Evolutionary conservation across 306 rosid species (phyloP).

Genomic region (Quercus berberidifolia): DNA sequence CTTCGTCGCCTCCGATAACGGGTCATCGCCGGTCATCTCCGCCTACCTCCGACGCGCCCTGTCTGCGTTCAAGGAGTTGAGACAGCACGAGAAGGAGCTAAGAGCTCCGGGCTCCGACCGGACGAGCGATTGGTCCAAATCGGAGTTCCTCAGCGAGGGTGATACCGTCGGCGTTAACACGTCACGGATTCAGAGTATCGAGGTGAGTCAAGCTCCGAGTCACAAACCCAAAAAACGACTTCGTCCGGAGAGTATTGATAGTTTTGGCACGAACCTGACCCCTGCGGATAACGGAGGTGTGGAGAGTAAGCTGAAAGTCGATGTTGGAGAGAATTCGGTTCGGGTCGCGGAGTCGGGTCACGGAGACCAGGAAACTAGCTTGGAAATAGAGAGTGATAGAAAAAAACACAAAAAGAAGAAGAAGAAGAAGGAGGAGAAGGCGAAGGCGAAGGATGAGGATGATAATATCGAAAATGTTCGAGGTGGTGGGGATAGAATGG

Average conservation of each 20-base stretch:
- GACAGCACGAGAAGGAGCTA: conserved; percentile 39
- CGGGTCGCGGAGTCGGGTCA: background rate
- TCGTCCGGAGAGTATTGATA: background rate
- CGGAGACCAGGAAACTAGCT: background rate
- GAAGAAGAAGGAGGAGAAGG: conserved; percentile 1
- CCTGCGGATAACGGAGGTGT: conserved; percentile 3
- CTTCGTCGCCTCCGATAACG: conserved; percentile 32
- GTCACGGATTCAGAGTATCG: too few species aligned
- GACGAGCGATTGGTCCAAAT: background rate
- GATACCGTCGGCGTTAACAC: too few species aligned
- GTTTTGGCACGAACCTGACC: background rate
- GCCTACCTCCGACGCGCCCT: conserved; percentile 47
- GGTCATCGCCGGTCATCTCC: conserved; percentile 25
- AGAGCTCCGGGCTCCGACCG: conserved; percentile 6
- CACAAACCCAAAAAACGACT: background rate
- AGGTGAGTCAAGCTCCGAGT: too few species aligned
- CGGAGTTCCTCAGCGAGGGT: conserved; percentile 8
- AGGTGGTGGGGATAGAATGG: too few species aligned
- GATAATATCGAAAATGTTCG: background rate
- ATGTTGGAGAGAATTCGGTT: background rate
- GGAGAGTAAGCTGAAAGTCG: background rate
- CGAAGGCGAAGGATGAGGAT: background rate
- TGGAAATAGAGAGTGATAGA: background rate
- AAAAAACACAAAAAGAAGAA: conserved; percentile 6
- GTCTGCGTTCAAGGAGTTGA: conserved; percentile 44